Percentiles rank a stretch among this genome's conserved stretches.
phyloP scores from a whole-genome alignment of 176 grass and related monocot species.

The Olyra latifolia region DNA sequence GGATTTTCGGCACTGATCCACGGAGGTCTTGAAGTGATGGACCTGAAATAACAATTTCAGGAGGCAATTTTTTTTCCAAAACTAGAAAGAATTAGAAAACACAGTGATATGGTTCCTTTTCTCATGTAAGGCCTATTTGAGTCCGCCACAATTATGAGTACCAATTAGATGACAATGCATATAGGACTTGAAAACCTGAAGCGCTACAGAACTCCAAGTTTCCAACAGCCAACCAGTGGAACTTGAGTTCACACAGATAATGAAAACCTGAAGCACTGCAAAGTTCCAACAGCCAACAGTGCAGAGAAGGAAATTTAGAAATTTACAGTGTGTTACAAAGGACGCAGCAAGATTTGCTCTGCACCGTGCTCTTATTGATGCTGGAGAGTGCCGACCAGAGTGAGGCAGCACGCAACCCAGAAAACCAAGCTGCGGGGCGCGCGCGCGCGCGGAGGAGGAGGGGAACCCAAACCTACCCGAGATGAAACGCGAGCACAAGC shows the following conservation, averaged over 20 bases:
- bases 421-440: too few species aligned
- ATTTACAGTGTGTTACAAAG: background rate
- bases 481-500: background rate
- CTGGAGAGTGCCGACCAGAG: background rate
- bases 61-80: background rate
- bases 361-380: background rate
- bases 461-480: background rate
- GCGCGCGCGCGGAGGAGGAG: too few species aligned
- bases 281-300: background rate
- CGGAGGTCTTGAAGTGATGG: background rate
- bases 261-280: background rate
- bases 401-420: too few species aligned
- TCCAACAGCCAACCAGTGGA: background rate
- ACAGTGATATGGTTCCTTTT: background rate
- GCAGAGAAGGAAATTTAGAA: background rate
- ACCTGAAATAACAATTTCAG: slow-evolving; percentile 24
- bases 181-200: background rate
- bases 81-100: background rate
- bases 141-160: background rate
- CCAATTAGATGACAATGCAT: background rate
- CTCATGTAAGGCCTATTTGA: background rate
- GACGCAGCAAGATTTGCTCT: background rate
- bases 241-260: background rate
- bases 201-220: background rate
- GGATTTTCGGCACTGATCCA: background rate